Evolutionary conservation across 176 grass and related monocot species (phyloP), one percentile per base, ranked within the genome.

Genomic region (Aegilops speltoides): DNA sequence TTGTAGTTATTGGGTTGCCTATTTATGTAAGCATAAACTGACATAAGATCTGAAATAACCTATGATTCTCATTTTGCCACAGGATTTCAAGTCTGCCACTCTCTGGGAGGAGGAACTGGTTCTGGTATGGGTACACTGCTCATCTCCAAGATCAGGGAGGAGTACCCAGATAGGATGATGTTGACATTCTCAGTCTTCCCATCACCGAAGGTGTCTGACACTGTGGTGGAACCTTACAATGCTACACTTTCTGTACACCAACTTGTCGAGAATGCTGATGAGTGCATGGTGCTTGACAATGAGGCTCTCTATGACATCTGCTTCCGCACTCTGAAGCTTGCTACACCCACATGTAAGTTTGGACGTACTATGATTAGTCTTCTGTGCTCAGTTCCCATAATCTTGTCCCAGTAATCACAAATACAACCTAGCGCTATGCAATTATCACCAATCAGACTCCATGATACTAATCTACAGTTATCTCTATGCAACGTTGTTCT

Each of bases 111-210:
- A 75, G 91, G 91, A 78, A 93, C 91, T 37, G 91, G 91, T 9
- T 93, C 91, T 33, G 91, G 91, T 19, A 93, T 93, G 91, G 91
- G 91, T 46, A 93, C 91, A 57, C 82, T 93, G 57, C 91, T 93
- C 56, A 93, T 93, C 85, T 93, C 91, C 24, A 93, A 93, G 86
- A 93, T 93, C 65, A 93, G 88, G 79, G 91, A 93, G 82, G 91
- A 93, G 80, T 93, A 93, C 80, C 91, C 91, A 32, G 91, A 93
- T 24, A 84, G 91, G 54, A 93, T 93, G 91, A 90, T 90, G 88
- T 24, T 93, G 7, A 93, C 91, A 13, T 93, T 90, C 88, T 93
- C 91, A 13, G 91, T 93, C 60, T 93, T 93, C 77, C 91, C 91
- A 16, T 93, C 91, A 8, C 91, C 88, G 2, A 93, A 93, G 82